Evolutionary conservation across 2,329 filamentous ascomycete species (phyloP).

Genomic region (Rhinocladiella mackenziei): DNA sequence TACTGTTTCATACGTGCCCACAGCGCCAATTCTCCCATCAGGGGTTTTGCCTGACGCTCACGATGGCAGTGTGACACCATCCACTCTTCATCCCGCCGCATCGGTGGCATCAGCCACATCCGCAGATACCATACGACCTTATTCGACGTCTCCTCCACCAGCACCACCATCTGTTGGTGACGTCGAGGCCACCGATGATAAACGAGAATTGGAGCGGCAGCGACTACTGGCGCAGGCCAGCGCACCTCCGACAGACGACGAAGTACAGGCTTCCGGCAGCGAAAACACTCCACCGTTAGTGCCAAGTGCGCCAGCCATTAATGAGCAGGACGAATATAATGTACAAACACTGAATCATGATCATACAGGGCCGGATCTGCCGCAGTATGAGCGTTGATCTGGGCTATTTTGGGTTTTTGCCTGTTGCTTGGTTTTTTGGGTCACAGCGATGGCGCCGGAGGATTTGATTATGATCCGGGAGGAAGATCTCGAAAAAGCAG

Average conservation of each 20-base stretch:
- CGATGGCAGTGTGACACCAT: conserved; percentile 29
- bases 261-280: conserved; percentile 23
- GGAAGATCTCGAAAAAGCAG: neutral
- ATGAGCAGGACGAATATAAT: conserved; percentile 55
- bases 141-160: conserved; percentile 22
- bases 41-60: conserved; percentile 38
- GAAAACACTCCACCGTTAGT: conserved; percentile 13
- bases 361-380: conserved; percentile 40
- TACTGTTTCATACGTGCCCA: conserved; percentile 36
- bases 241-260: conserved; percentile 47
- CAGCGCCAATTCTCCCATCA: conserved; percentile 45
- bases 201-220: conserved; percentile 69
- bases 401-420: neutral
- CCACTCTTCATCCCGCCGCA: conserved; percentile 18
- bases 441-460: conserved; percentile 25
- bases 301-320: conserved; percentile 54
- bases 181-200: conserved; percentile 59
- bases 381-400: conserved; percentile 42
- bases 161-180: conserved; percentile 37
- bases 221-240: conserved; percentile 62
- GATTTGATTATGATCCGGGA: conserved; percentile 3
- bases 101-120: conserved; percentile 31
- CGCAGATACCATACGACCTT: conserved; percentile 31
- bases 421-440: conserved; percentile 10
- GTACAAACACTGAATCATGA: conserved; percentile 36